phyloP scores from a whole-genome alignment of 768 basidiomycete genomes.

The Mycena pura region DNA sequence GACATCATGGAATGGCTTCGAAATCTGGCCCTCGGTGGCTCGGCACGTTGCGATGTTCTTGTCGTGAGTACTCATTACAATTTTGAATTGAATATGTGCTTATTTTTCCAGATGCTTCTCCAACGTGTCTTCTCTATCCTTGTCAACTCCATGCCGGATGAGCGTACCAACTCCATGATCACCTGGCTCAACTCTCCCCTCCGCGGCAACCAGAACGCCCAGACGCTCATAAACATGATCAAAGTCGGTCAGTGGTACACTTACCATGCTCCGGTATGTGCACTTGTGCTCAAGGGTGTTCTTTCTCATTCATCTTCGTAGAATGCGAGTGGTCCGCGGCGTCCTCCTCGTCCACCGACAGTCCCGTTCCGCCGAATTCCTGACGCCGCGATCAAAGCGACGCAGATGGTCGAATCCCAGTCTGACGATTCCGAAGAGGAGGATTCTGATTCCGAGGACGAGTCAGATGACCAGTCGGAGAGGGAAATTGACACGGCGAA shows the following conservation, averaged over 20 bases:
- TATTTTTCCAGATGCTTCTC: constrained; percentile 25
- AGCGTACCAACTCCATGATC: constrained; percentile 36
- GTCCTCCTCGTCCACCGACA: no score
- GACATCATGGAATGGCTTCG: constrained; percentile 10
- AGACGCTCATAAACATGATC: constrained; percentile 13
- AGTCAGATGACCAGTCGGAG: no score
- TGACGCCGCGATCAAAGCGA: no score
- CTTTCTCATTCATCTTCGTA: neutral
- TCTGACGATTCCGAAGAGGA: no score
- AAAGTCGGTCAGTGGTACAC: constrained; percentile 12
- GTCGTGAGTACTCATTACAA: constrained; percentile 26
- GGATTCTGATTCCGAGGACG: no score
- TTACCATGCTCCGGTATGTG: constrained; percentile 1
- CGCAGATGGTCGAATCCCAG: no score
- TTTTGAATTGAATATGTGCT: neutral
- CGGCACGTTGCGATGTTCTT: constrained; percentile 24
- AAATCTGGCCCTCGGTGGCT: constrained; percentile 1
- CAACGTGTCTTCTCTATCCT: constrained; percentile 34
- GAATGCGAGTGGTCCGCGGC: no score
- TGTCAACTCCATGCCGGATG: constrained; percentile 43
- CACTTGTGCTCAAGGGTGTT: neutral
- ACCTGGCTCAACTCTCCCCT: constrained; percentile 35
- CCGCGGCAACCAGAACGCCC: constrained; percentile 5
- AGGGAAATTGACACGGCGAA: no score
- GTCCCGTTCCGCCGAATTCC: no score